Evolutionary conservation across 805 yeast species (phyloP), one percentile per base, ranked within the genome.

Genomic region (Candida xiaguanensis): DNA sequence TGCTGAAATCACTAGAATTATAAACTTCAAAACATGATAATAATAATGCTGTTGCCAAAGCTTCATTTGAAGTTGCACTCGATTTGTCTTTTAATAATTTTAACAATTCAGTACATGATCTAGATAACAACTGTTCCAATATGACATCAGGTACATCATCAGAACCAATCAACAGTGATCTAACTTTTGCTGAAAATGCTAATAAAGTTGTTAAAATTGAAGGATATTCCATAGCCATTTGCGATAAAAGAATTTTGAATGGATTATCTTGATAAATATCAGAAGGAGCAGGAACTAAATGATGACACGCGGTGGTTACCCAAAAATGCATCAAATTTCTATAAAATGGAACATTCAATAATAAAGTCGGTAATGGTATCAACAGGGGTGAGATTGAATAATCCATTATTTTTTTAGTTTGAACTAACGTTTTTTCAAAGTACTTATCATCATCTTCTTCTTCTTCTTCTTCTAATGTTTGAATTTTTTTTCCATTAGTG

Each of bases 211-310:
- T 70, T 46, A 82, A 56, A 12, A 84, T 55, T 0, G 84, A 74
- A 4, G 77, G 75, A 42, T 74, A 68, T 17, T 70, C 67, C 70
- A 80, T 63, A 1, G 91, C 88, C 72, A 85, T 68, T 48, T 74
- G 75, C 0, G 93, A 91, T 9, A 85, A 57, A 6, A 82, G 62
- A 9, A 71, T 71, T 43, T 73, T 72, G 60, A 83, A 84, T 0
- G 95, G 95, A 48, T 82, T 80, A 12, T 75, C 77, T 15, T 59
- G 63, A 49, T 80, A 80, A 2, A 72, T 50, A 6, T 65, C 53
- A 3, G 74, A 64, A 8, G 86, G 86, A 0, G 85, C 80, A 0
- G 90, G 89, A 5, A 81, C 85, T 14, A 84, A 65, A 18, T 72
- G 63, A 26, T 68, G 69, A 1, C 90, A 75, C 0, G 86, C 82